Base-by-base conservation (phyloP, 2,329 filamentous ascomycete species). In the Scopulariopsis brevicaulis region DNA sequence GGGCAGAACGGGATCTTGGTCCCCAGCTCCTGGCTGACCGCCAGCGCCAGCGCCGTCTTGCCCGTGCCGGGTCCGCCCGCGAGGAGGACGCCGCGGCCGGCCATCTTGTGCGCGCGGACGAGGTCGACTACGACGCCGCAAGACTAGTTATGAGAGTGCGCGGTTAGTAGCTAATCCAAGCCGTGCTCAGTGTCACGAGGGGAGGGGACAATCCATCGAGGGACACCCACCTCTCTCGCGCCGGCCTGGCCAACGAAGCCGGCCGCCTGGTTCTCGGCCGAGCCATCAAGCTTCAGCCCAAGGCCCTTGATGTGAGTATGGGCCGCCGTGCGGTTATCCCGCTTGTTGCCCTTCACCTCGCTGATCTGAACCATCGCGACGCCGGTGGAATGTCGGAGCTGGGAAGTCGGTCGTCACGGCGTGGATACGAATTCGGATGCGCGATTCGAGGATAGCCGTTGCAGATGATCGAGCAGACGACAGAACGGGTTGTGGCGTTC, bases 1-100 rank as follows among this genome's bases (percentile, higher is more conserved):
- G 93, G 92, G 73, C 94, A 96, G 71, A 99, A 99, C 7, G 94
- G 94, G 59, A 99, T 96, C 77, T 96, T 97, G 55, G 92, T 96
- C 65, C 94, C 94, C 63, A 99, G 80, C 73, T 99, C 94, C 74
- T 97, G 94, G 72, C 90, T 96, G 65, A 99, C 90, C 54, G 94
- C 94, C 61, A 97, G 82, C 54, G 94, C 94, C 63, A 99, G 84
- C 32, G 94, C 94, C 32, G 94, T 99, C 79, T 99, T 99, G 72
- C 94, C 94, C 1, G 94, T 97, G 61, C 92, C 94, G 34, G 94
- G 94, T 8, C 94, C 94, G 66, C 94, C 94, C 55, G 94, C 93
- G 57, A 99, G 83, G 65, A 99, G 74, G 56, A 99, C 91, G 60
- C 93, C 94, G 65, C 94, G 85, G 56, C 94, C 94, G 10, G 93